Evolutionary conservation across 208 protist genomes (phyloP).

Genomic region (Leishmania martiniquensis): DNA sequence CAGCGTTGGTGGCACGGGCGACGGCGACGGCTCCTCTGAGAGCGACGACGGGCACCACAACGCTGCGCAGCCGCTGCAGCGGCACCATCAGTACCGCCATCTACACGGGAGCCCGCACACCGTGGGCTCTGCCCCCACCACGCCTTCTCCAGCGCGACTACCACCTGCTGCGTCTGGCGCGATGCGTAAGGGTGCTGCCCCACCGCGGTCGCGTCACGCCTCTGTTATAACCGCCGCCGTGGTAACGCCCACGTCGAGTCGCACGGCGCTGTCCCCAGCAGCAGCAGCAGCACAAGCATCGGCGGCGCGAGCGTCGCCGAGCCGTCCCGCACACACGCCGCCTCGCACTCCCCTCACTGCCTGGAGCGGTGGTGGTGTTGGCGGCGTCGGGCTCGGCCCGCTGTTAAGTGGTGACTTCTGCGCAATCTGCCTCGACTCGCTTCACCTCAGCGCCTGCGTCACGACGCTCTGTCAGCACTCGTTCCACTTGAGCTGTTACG

Average conservation of each 20-base stretch:
- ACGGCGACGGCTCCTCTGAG: neutral
- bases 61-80: neutral
- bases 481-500: conserved; percentile 77
- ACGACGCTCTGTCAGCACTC: conserved; percentile 76
- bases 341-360: neutral
- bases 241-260: neutral
- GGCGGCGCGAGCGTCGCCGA: neutral
- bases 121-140: neutral
- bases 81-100: neutral
- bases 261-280: neutral
- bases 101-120: neutral
- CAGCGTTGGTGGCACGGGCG: neutral
- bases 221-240: neutral
- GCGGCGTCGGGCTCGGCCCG: conserved; percentile 1
- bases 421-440: conserved; percentile 74
- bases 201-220: conserved; percentile 2
- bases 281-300: neutral
- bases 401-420: conserved; percentile 41
- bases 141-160: neutral
- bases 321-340: neutral
- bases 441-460: conserved; percentile 41
- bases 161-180: neutral
- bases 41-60: neutral
- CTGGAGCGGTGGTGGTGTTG: neutral
- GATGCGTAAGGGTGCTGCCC: conserved; percentile 6